phyloP scores from a whole-genome alignment of 129 eudicot species.

The Chrysanthemum seticuspe region DNA sequence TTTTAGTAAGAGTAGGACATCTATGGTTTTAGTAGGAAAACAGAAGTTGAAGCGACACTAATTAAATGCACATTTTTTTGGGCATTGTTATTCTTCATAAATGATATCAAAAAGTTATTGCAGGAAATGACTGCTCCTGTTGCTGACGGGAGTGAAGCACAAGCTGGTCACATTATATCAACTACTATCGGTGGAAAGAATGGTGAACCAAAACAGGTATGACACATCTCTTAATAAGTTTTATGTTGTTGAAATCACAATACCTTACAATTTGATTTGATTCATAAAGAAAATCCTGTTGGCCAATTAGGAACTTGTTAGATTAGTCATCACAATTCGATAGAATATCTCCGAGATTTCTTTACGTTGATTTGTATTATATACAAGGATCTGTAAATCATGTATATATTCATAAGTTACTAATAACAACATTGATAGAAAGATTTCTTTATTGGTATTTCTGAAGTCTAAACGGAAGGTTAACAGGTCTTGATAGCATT shows the following conservation, averaged over 20 bases:
- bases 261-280: too few species aligned
- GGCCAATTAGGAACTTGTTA: too few species aligned
- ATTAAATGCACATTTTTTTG: not conserved
- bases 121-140: slow-evolving; percentile 80
- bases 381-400: not conserved
- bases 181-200: slow-evolving; percentile 93
- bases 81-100: not conserved
- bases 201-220: slow-evolving; percentile 97
- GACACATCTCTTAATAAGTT: not conserved
- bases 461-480: not conserved
- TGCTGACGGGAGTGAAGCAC: slow-evolving; percentile 60
- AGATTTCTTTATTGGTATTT: slow-evolving; percentile 2
- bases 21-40: too few species aligned
- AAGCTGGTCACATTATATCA: slow-evolving; percentile 88
- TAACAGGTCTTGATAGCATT: slow-evolving; percentile 6
- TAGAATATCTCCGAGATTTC: slow-evolving; percentile 2
- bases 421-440: not conserved
- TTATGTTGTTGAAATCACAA: slow-evolving; percentile 1
- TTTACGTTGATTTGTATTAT: not conserved
- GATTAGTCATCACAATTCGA: not conserved
- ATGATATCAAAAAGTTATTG: not conserved
- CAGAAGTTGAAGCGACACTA: too few species aligned
- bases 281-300: too few species aligned
- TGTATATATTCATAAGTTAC: not conserved
- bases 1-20: too few species aligned